Base-by-base conservation (phyloP, 257 asterid species). In the Eucommia ulmoides region DNA sequence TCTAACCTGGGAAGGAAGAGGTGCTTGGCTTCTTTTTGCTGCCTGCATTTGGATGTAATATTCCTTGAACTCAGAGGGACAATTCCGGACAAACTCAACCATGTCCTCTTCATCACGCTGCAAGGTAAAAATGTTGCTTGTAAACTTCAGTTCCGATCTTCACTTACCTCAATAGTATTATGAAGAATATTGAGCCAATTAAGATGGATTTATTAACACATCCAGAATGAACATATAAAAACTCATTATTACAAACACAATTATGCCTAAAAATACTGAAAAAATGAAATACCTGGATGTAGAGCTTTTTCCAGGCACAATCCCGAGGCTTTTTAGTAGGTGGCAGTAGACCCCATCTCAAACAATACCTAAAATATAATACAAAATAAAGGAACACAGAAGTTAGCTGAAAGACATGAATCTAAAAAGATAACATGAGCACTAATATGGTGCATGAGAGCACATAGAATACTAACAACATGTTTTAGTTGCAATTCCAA, bases 1-100 rank as follows among this genome's bases (percentile, higher is more conserved):
- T 41, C 47, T 22, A 45, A 86, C 99, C 94, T 83, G 89, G 58
- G 94, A 85, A 56, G 65, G 94, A 71, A 58, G 78, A 60, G 99
- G 99, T 44, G 93, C 77, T 69, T 77, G 99, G 73, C 89, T 91
- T 81, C 99, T 91, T 72, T 91, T 91, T 35, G 94, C 94, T 65
- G 79, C 82, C 77, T 91, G 99, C 99, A 91, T 86, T 67, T 91
- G 99, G 69, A 81, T 79, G 77, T 83, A 91, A 67, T 86, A 86
- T 75, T 83, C 92, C 73, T 86, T 86, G 59, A 83, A 91, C 68
- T 86, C 96, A 12, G 81, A 62, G 11, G 94, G 78, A 68, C 94
- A 71, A 58, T 62, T 70, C 56, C 82, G 72, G 38, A 81, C 93
- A 65, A 86, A 77, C 70, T 80, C 87, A 46, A 35, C 63, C 93